phyloP scores from a whole-genome alignment of 257 asterid species.

The Salvia rosmarinus region DNA sequence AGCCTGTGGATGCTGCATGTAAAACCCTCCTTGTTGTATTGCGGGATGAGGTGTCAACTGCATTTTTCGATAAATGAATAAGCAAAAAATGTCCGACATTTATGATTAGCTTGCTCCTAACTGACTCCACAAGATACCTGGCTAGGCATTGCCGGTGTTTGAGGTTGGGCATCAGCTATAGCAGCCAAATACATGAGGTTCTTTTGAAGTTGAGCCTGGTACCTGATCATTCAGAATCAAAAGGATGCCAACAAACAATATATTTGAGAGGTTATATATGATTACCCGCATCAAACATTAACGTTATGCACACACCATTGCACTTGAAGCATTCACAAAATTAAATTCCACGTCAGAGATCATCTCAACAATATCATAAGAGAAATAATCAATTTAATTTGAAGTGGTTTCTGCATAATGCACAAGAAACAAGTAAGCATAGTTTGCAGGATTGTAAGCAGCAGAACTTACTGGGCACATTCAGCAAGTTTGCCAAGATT shows the following conservation, averaged over 20 bases:
- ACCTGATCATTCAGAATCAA: conserved; percentile 51
- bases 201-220: conserved; percentile 90
- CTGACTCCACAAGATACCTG: conserved; percentile 43
- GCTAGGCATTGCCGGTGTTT: conserved; percentile 68
- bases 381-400: background rate
- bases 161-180: conserved; percentile 95
- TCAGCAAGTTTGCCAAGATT: conserved; percentile 95
- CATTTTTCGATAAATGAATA: conserved; percentile 31
- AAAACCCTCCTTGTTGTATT: conserved; percentile 79
- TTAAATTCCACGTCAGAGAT: background rate
- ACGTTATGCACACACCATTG: background rate
- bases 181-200: conserved; percentile 97
- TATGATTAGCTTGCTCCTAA: conserved; percentile 1
- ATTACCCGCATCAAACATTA: background rate
- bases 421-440: too few species aligned
- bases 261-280: background rate
- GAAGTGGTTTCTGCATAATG: background rate
- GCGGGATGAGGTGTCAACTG: conserved; percentile 73
- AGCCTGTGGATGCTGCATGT: conserved; percentile 83
- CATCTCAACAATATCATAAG: background rate
- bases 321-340: background rate
- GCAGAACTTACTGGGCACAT: conserved; percentile 81
- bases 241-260: background rate
- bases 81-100: background rate
- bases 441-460: conserved; percentile 4